Percentiles rank a stretch among this genome's conserved stretches.
phyloP scores from a whole-genome alignment of 2,329 filamentous ascomycete genomes.

The Beauveria brongniartii region DNA sequence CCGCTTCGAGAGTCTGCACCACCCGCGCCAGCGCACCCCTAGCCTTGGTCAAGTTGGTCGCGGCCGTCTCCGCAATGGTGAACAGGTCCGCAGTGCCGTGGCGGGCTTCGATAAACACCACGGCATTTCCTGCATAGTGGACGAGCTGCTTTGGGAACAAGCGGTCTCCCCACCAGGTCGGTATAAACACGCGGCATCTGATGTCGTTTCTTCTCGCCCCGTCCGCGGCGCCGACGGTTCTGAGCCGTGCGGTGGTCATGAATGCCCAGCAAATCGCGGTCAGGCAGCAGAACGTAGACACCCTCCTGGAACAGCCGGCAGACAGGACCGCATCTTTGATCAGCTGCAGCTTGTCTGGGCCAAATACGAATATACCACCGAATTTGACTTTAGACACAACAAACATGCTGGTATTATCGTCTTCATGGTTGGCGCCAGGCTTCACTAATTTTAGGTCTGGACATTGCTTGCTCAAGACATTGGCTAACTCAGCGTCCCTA shows the following conservation, averaged over 20 bases:
- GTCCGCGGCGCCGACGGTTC: neutral
- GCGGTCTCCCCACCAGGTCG: constrained; percentile 33
- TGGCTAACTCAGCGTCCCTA: neutral
- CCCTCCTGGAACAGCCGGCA: constrained; percentile 1
- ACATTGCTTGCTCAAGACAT: constrained; percentile 22
- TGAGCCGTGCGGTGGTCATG: constrained; percentile 26
- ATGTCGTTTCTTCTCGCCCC: constrained; percentile 4
- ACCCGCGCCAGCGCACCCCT: constrained; percentile 21
- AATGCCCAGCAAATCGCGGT: constrained; percentile 34
- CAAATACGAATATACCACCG: constrained; percentile 36
- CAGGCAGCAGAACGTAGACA: constrained; percentile 31
- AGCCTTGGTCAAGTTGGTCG: constrained; percentile 12
- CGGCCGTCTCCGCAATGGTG: constrained; percentile 13
- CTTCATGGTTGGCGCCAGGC: constrained; percentile 27
- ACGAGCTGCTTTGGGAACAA: constrained; percentile 23
- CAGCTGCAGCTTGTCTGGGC: constrained; percentile 22
- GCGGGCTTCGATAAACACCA: constrained; percentile 29
- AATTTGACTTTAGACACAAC: constrained; percentile 25
- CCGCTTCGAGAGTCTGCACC: constrained; percentile 21
- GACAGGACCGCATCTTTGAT: constrained; percentile 21
- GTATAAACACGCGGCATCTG: constrained; percentile 27
- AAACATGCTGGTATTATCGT: constrained; percentile 19
- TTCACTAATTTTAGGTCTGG: constrained; percentile 30
- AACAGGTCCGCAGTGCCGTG: constrained; percentile 17
- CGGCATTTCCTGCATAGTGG: constrained; percentile 34